Evolutionary conservation across 371 early-diverging fungal species (phyloP).

Genomic region (Rhizopus microsporus): DNA sequence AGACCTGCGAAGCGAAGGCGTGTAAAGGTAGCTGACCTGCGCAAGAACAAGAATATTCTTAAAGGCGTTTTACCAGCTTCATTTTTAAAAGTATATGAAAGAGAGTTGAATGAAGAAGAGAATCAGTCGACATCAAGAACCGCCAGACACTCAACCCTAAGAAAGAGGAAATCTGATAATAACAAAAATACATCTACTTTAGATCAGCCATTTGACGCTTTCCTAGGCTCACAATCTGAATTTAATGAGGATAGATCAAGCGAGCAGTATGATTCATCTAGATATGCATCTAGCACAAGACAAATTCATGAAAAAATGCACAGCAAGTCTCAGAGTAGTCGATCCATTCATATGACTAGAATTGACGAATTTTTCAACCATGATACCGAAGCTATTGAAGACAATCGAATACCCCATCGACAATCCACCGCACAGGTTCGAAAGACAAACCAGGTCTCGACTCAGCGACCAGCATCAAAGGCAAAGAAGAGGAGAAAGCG

Average conservation of each 20-base stretch:
- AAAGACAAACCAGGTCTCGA: background rate
- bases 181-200: background rate
- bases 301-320: too few species aligned
- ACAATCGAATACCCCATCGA: constrained; percentile 6
- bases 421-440: constrained; percentile 1
- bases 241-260: background rate
- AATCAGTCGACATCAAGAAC: background rate
- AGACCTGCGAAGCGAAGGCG: constrained; percentile 6
- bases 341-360: background rate
- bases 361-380: background rate
- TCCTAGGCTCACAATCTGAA: background rate
- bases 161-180: background rate
- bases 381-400: constrained; percentile 6
- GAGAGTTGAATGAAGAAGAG: constrained; percentile 6
- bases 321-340: background rate
- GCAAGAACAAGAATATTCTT: constrained; percentile 3
- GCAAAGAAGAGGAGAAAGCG: background rate
- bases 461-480: background rate
- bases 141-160: background rate
- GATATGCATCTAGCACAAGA: too few species aligned
- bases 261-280: too few species aligned
- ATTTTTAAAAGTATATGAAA: constrained; percentile 13
- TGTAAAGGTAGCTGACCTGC: background rate
- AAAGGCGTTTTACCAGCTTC: constrained; percentile 19
- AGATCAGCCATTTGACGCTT: constrained; percentile 6